Evolutionary conservation across 352 stramenopile genomes (phyloP), one percentile per base, ranked within the genome.

Genomic region (Globisporangium lucens): DNA sequence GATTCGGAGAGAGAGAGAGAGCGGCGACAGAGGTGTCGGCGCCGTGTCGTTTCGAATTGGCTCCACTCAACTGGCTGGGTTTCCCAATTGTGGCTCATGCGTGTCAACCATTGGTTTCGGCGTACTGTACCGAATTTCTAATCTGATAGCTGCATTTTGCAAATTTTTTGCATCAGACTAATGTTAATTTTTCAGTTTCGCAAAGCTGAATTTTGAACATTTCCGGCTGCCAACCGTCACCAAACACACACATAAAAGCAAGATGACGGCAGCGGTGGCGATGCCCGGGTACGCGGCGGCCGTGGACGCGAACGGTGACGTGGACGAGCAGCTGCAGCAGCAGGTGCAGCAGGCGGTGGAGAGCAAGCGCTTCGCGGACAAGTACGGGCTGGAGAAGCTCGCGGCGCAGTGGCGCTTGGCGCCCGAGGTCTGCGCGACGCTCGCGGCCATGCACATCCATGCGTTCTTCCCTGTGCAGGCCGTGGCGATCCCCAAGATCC

Each of bases 381-480:
- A 90, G 65, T 91, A 92, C 67, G 76, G 80, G 49, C 71, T 92
- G 10, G 63, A 64, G 43, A 90, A 87, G 80, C 80, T 92, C 60
- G 70, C 80, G 38, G 57, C 71, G 56, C 74, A 80, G 41, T 92
- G 84, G 79, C 43, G 70, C 9, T 60, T 93, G 4, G 75, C 81
- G 1, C 67, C 78, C 0, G 69, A 81, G 56, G 74, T 96, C 6
- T 64, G 63, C 24, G 65, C 49, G 29, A 80, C 87, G 30, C 73
- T 94, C 36, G 49, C 38, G 33, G 43, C 24, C 33, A 77, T 82
- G 69, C 57, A 76, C 20, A 94, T 97, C 63, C 67, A 80, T 24
- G 89, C 82, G 27, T 98, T 99, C 73, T 99, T 99, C 71, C 90
- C 94, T 6, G 97, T 99, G 46, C 97, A 99, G 71, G 89, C 90